Base-by-base conservation (phyloP, 2,329 filamentous ascomycete genomes). In the Xylariaceae sp. region DNA sequence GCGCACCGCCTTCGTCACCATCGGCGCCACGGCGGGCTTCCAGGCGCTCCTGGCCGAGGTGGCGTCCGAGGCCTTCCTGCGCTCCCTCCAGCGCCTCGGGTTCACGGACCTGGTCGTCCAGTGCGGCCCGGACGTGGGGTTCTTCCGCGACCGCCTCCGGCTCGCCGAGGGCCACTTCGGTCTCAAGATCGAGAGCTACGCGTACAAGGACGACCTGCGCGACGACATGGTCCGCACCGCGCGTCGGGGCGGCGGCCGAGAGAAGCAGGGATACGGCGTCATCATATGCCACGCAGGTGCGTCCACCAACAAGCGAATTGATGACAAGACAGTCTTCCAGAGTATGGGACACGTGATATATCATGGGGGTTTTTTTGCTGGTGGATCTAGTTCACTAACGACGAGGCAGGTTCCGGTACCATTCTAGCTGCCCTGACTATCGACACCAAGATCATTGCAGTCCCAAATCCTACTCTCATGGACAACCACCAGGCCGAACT, bases 401-500 rank as follows among this genome's bases (percentile, higher is more conserved):
- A 15, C 12, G 18, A 17, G 13, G 4, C 38, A 95, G 90, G 91
- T 13, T 90, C 91, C 11, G 93, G 93, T 8, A 89, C 88, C 3
- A 89, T 97, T 19, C 73, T 97, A 1, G 89, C 90, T 60, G 88
- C 83, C 1, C 78, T 94, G 48, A 80, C 87, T 33, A 69, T 86
- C 39, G 78, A 80, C 12, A 70, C 89, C 0, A 83, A 87, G 3
- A 69, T 97, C n/a, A 76, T 98, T 37, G 88, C 95, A 1, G 89
- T 98, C 2, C 87, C 91, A 2, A 98, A 98, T 62, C 75, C 81
- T 2, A 71, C 73, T 6, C 76, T 98, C 1, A 76, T 95, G 54
- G 83, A 94, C 57, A 91, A 98, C 56, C 93, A 98, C 60, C 93
- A 98, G 64, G 76, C 81, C 16, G 89, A 97, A 62, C 76, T 98